Conservation (phyloP, 139 green algal genomes). For the Monoraphidium neglectum region DNA sequence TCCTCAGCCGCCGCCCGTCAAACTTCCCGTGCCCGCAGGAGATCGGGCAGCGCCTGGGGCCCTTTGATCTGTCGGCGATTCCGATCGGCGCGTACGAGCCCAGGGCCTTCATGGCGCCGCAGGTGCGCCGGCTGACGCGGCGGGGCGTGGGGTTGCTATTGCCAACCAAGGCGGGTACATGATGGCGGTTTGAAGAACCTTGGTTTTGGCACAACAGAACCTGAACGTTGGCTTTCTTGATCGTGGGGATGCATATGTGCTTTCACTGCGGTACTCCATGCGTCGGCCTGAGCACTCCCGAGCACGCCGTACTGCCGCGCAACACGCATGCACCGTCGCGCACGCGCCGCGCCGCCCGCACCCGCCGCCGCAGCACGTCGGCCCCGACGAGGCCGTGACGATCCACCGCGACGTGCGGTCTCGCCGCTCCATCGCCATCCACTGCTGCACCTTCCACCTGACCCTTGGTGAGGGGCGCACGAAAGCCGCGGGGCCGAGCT, state of each 20-base stretch:
- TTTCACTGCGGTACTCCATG: too few relatives aligned
- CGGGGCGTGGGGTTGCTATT: neutral
- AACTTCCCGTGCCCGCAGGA: too few relatives aligned
- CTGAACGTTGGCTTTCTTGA: neutral
- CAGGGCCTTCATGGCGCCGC: constrained; percentile 38
- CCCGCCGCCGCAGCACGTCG: constrained; percentile 65
- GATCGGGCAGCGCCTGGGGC: constrained; percentile 63
- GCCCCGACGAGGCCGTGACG: constrained; percentile 71
- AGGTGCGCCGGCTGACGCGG: too few relatives aligned
- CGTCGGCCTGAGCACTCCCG: too few relatives aligned
- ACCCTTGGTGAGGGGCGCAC: constrained; percentile 26
- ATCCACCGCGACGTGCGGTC: constrained; percentile 62
- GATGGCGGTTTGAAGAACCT: neutral
- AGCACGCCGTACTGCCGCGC: too few relatives aligned
- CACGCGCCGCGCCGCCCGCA: constrained; percentile 28
- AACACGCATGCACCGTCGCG: too few relatives aligned
- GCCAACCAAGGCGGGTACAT: too few relatives aligned
- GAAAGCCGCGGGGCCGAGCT: neutral
- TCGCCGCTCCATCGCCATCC: constrained; percentile 55
- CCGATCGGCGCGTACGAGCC: constrained; percentile 57
- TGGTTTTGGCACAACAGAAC: neutral
- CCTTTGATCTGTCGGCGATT: constrained; percentile 68
- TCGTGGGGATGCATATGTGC: neutral
- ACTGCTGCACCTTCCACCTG: constrained; percentile 73
- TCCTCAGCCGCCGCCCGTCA: too few relatives aligned